Conservation (phyloP, 768 basidiomycete genomes). For the Suillus luteus region DNA sequence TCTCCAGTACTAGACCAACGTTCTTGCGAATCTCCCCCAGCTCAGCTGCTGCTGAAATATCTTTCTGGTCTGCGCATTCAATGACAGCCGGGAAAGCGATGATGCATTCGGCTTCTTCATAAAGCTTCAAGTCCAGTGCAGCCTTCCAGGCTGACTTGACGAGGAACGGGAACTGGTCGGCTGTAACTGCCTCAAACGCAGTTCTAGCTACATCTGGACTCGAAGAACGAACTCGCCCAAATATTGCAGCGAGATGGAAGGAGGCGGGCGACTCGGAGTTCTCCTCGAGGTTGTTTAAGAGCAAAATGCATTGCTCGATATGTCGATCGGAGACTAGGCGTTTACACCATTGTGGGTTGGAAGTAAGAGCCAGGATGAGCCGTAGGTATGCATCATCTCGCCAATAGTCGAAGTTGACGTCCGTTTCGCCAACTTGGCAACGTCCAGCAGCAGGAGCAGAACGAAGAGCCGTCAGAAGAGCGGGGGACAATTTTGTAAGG, state of each 20-base stretch:
- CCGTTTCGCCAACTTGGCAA: background rate
- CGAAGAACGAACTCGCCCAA: background rate
- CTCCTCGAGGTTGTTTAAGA: background rate
- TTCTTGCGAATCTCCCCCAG: background rate
- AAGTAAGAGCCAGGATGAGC: background rate
- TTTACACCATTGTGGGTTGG: background rate
- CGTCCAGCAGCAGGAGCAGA: background rate
- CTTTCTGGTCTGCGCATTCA: background rate
- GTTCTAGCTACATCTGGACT: background rate
- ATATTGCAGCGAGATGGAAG: slow-evolving; percentile 4
- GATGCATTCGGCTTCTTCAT: background rate
- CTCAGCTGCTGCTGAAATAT: background rate
- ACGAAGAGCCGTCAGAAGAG: background rate
- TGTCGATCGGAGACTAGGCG: background rate
- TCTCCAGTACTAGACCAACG: background rate
- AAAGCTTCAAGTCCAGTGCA: background rate
- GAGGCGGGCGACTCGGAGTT: background rate
- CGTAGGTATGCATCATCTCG: slow-evolving; percentile 1
- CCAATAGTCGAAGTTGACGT: background rate
- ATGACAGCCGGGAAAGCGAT: background rate
- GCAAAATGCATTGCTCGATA: background rate
- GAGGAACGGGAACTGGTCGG: background rate
- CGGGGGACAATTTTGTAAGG: background rate
- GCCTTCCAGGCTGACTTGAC: slow-evolving; percentile 3
- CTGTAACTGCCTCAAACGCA: background rate